Percentiles rank a stretch among this genome's conserved stretches.
Conservation (phyloP, 371 early-diverging fungal species). For the Chytridium lagenaria region DNA sequence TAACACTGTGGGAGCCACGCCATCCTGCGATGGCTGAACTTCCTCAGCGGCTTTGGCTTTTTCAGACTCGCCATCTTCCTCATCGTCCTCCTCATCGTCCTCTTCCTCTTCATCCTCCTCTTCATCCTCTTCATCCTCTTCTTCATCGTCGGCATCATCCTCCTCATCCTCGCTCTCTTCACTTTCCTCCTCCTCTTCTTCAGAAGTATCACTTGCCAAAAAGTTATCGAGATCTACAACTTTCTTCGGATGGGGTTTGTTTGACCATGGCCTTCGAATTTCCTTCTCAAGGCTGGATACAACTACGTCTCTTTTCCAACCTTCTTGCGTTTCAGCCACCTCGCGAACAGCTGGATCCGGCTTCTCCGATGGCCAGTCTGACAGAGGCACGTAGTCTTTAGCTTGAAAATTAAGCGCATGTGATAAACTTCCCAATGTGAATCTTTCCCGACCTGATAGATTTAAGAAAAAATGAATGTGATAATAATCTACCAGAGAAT, state of each 20-base stretch:
- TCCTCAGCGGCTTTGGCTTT: constrained; percentile 28
- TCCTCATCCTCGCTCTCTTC: constrained; percentile 37
- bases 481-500: neutral
- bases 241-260: constrained; percentile 30
- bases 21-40: neutral
- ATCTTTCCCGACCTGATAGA: constrained; percentile 62
- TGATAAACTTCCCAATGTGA: constrained; percentile 82
- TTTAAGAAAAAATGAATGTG: constrained; percentile 13
- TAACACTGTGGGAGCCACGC: neutral
- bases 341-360: constrained; percentile 71
- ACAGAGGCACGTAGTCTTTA: constrained; percentile 79
- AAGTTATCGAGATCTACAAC: constrained; percentile 50
- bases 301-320: constrained; percentile 35
- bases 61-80: constrained; percentile 41
- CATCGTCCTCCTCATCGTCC: constrained; percentile 35
- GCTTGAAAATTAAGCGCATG: constrained; percentile 74
- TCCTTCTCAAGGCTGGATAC: constrained; percentile 45
- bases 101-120: constrained; percentile 29
- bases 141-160: constrained; percentile 40
- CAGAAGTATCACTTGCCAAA: constrained; percentile 50
- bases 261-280: constrained; percentile 24
- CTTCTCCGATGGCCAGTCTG: constrained; percentile 78
- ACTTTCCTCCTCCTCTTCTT: constrained; percentile 43
- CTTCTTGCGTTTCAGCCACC: constrained; percentile 19
- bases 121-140: constrained; percentile 37